These are phyloP conservation scores for Neofusicoccum umdonicola DNA, from an alignment of 2,329 filamentous ascomycete genomes.

Conservation along the genomic window DNA sequence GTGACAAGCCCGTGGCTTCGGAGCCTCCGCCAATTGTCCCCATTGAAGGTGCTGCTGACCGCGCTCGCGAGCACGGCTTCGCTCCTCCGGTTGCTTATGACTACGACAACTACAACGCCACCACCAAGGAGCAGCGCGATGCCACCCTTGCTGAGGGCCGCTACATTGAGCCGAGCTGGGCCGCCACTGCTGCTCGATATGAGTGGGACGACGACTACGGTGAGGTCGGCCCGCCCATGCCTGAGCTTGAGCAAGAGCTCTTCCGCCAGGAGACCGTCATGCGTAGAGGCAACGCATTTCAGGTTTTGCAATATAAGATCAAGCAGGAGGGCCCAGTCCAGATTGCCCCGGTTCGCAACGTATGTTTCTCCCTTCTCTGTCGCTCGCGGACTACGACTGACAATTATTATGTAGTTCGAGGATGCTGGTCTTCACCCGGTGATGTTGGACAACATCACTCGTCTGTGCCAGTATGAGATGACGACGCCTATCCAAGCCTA, in stretches of 20 bases:
- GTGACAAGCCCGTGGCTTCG: conserved; percentile 28
- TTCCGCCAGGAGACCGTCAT: conserved; percentile 60
- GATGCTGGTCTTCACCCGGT: conserved; percentile 81
- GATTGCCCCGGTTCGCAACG: conserved; percentile 49
- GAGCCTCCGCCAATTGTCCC: conserved; percentile 19
- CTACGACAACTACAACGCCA: conserved; percentile 41
- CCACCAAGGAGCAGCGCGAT: conserved; percentile 25
- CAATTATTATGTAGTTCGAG: conserved; percentile 58
- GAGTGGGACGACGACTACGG: conserved; percentile 84
- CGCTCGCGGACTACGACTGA: conserved; percentile 23
- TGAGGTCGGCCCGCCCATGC: conserved; percentile 72
- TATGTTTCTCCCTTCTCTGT: conserved; percentile 35
- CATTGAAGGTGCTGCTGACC: conserved; percentile 12
- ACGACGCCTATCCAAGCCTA: conserved; percentile 90
- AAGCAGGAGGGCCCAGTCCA: conserved; percentile 48
- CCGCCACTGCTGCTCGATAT: conserved; percentile 65
- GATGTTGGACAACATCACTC: conserved; percentile 71
- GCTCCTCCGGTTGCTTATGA: conserved; percentile 47
- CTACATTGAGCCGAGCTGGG: conserved; percentile 38
- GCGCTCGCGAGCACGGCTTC: conserved; percentile 42
- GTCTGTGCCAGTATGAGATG: conserved; percentile 65
- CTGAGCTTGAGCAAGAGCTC: conserved; percentile 70
- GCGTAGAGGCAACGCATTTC: conserved; percentile 62
- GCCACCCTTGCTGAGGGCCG: conserved; percentile 1
- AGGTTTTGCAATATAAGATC: conserved; percentile 56